Evolutionary conservation across 2,329 filamentous ascomycete species (phyloP).

Genomic region (Purpureocillium lavendulum): DNA sequence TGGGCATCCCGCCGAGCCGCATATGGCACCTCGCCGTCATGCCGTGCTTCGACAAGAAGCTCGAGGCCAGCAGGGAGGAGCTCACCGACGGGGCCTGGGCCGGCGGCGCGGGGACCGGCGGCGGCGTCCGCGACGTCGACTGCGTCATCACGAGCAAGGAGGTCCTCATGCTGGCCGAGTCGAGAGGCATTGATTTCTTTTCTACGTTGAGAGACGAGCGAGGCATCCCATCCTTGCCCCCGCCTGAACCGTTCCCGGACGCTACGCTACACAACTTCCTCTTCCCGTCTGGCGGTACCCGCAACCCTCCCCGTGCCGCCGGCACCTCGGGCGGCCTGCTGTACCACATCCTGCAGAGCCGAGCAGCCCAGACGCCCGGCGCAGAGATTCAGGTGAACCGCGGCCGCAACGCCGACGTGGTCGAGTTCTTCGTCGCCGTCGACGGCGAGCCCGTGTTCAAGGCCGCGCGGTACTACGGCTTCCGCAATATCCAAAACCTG

Average conservation of each 20-base stretch:
- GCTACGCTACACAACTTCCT: conserved; percentile 61
- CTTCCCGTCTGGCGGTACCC: conserved; percentile 46
- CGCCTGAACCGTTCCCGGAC: conserved; percentile 60
- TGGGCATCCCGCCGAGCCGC: conserved; percentile 64
- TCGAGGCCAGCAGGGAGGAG: conserved; percentile 90
- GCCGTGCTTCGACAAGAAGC: conserved; percentile 99
- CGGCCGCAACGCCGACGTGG: conserved; percentile 84
- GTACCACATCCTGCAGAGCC: conserved; percentile 70
- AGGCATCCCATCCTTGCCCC: conserved; percentile 26
- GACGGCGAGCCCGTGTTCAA: conserved; percentile 57
- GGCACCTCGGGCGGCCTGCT: conserved; percentile 87
- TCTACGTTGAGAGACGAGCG: conserved; percentile 50
- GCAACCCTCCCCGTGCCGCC: conserved; percentile 43
- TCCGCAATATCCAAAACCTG: conserved; percentile 96
- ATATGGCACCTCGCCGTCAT: conserved; percentile 96
- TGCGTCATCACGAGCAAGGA: conserved; percentile 97
- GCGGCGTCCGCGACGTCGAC: conserved; percentile 78
- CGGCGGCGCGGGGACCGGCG: conserved; percentile 35
- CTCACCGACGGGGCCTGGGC: conserved; percentile 75
- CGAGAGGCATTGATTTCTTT: conserved; percentile 70
- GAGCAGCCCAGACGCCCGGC: conserved; percentile 62
- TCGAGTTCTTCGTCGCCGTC: conserved; percentile 67
- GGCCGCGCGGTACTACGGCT: conserved; percentile 90
- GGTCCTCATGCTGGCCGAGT: conserved; percentile 79
- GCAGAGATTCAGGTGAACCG: conserved; percentile 62